Conservation (phyloP, 2,329 filamentous ascomycete species). For the Diaporthe sp. region DNA sequence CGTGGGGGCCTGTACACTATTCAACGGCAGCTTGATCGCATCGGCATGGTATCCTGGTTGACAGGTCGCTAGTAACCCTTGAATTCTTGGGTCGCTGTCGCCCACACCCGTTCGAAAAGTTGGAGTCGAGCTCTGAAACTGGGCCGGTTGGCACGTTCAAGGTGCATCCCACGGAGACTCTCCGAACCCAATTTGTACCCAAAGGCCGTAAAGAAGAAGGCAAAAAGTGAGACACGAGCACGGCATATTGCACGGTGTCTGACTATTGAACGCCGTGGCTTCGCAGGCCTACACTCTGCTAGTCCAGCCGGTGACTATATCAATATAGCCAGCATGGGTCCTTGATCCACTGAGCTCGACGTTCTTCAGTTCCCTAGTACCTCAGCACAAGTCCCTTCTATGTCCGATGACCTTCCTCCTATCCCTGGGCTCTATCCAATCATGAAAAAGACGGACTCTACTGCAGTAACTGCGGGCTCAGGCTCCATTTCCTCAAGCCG, state of each 20-base stretch:
- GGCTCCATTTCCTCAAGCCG: constrained; percentile 18
- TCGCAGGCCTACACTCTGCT: not conserved
- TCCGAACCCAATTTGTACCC: constrained; percentile 20
- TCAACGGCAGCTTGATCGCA: not conserved
- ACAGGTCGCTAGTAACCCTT: constrained; percentile 18
- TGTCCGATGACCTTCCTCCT: constrained; percentile 12
- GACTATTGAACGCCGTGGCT: not conserved
- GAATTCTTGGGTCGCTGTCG: not conserved
- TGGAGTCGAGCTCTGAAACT: constrained; percentile 19
- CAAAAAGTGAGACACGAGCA: not conserved
- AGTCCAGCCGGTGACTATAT: not conserved
- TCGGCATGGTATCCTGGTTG: constrained; percentile 14
- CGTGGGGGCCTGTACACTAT: not conserved
- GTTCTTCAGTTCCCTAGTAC: too few relatives aligned
- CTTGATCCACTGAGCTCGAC: not conserved
- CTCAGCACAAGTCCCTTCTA: not conserved
- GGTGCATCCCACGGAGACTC: constrained; percentile 2
- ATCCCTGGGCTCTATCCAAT: constrained; percentile 15
- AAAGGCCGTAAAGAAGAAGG: not conserved
- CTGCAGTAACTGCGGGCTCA: constrained; percentile 12
- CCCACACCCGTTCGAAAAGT: constrained; percentile 10
- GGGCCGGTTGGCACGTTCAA: constrained; percentile 14
- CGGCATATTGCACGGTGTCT: not conserved
- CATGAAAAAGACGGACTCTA: constrained; percentile 12
- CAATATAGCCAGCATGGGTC: not conserved